These are phyloP conservation scores for Beauveria caledonica DNA, from an alignment of 2,329 filamentous ascomycete species.

Conservation along the genomic window DNA sequence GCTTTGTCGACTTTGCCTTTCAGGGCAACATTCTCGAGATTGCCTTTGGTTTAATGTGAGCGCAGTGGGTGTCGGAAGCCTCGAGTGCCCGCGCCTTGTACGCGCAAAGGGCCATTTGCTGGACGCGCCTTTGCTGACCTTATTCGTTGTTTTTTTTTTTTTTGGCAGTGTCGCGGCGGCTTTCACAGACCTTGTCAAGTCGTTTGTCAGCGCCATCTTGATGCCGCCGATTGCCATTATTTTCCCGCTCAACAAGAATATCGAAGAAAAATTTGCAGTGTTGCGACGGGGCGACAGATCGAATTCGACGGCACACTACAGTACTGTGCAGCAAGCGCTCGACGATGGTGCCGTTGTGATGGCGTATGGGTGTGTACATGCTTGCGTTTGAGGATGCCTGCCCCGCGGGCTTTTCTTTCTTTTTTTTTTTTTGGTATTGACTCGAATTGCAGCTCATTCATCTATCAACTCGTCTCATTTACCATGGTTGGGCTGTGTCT, in stretches of 20 bases:
- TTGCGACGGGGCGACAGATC: constrained; percentile 50
- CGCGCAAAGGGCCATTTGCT: background rate
- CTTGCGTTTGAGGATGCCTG: background rate
- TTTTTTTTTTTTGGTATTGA: background rate
- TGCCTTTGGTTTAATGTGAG: constrained; percentile 65
- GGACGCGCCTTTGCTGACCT: background rate
- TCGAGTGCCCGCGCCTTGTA: background rate
- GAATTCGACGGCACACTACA: constrained; percentile 49
- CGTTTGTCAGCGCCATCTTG: constrained; percentile 62
- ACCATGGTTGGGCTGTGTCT: constrained; percentile 55
- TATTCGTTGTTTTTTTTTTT: no score
- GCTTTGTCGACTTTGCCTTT: constrained; percentile 65
- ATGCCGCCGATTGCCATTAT: constrained; percentile 62
- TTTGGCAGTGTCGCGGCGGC: constrained; percentile 50
- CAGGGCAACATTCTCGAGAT: constrained; percentile 70
- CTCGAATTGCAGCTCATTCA: constrained; percentile 38
- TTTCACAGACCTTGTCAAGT: constrained; percentile 64
- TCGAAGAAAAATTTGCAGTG: constrained; percentile 67
- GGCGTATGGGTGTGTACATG: constrained; percentile 52
- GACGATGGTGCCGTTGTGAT: constrained; percentile 64
- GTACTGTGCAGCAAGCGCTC: constrained; percentile 60
- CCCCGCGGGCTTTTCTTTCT: background rate
- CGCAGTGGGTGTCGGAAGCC: constrained; percentile 18
- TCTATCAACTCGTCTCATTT: constrained; percentile 59
- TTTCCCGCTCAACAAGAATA: constrained; percentile 60